phyloP scores from a whole-genome alignment of 495 filamentous ascomycete genomes.

The Xylaria venustula region DNA sequence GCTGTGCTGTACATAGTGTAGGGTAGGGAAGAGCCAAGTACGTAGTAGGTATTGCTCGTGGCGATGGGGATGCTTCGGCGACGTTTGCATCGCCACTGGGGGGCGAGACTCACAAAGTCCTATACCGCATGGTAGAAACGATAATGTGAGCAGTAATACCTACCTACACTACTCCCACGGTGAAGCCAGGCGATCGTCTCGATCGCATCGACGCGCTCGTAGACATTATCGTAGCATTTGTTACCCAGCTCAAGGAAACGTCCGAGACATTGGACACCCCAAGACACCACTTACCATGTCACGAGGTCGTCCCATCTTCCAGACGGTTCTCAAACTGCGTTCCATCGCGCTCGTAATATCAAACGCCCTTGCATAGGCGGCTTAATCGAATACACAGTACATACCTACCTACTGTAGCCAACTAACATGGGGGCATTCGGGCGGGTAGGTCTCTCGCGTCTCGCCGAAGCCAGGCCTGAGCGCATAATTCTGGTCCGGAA shows the following conservation, averaged over 20 bases:
- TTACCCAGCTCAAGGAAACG: constrained; percentile 5
- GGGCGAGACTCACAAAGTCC: neutral
- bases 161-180: neutral
- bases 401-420: no score
- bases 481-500: neutral
- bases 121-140: neutral
- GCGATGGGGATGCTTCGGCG: neutral
- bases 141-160: neutral
- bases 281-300: neutral
- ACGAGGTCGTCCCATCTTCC: constrained; percentile 14
- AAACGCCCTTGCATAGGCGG: constrained; percentile 4
- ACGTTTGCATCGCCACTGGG: neutral
- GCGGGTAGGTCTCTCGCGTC: neutral
- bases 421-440: neutral
- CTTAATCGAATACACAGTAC: neutral
- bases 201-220: neutral
- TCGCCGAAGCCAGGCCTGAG: constrained; percentile 5
- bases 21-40: no score
- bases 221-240: neutral
- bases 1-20: no score
- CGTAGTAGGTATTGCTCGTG: no score
- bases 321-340: constrained; percentile 12
- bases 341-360: constrained; percentile 5
- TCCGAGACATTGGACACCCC: constrained; percentile 12
- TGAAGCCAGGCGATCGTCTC: neutral